These are phyloP conservation scores for Bimuria novae-zelandiae DNA, from an alignment of 2,329 filamentous ascomycete genomes.

Conservation along the genomic window DNA sequence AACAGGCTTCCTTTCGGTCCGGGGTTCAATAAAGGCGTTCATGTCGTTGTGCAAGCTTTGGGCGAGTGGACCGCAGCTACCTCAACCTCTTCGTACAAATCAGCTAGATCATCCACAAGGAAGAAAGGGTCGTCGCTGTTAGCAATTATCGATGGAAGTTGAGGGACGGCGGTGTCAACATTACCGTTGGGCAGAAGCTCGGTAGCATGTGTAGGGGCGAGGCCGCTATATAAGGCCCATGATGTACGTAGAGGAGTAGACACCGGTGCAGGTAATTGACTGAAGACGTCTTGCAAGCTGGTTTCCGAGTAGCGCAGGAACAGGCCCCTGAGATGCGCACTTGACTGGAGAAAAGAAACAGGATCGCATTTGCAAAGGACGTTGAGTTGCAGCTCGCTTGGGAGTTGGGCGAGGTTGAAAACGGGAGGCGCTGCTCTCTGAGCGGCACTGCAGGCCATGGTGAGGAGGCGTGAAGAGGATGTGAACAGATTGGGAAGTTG, in stretches of 20 bases:
- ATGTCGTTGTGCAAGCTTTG: constrained; percentile 14
- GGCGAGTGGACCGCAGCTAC: constrained; percentile 5
- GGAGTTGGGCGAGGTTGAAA: constrained; percentile 10
- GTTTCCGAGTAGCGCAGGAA: constrained; percentile 13
- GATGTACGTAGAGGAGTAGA: constrained; percentile 6
- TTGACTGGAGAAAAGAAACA: constrained; percentile 4
- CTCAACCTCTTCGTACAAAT: constrained; percentile 12
- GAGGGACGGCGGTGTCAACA: background rate
- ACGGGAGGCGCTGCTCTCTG: constrained; percentile 9
- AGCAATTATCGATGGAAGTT: background rate
- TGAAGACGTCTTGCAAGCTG: constrained; percentile 7
- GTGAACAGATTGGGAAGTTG: too few relatives aligned
- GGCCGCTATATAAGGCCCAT: constrained; percentile 5
- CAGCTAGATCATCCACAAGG: background rate
- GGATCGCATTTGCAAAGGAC: constrained; percentile 16
- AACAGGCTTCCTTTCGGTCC: background rate
- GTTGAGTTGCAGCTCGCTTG: constrained; percentile 14
- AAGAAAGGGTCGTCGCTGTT: constrained; percentile 8
- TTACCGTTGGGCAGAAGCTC: background rate
- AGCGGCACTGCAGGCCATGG: constrained; percentile 7
- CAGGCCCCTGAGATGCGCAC: constrained; percentile 8
- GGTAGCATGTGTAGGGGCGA: too few relatives aligned
- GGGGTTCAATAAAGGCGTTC: constrained; percentile 12
- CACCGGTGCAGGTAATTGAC: background rate
- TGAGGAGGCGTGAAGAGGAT: background rate